Conservation (phyloP, 768 basidiomycete species). For the Leccinum imitatum region DNA sequence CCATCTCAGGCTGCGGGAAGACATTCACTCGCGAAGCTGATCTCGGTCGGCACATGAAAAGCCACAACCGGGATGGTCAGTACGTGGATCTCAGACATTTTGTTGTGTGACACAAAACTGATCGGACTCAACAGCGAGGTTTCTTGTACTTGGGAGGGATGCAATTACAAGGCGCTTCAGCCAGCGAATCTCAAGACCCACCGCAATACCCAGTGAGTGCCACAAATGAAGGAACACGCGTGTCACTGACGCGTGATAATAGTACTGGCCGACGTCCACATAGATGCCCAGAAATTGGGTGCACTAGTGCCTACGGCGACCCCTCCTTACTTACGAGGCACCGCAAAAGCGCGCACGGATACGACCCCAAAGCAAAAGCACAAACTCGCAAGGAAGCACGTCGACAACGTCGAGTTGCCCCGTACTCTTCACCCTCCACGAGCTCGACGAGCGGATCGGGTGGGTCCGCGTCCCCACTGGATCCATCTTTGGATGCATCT, state of each 20-base stretch:
- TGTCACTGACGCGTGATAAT: not conserved
- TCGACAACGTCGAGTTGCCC: too few species aligned
- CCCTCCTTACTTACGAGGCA: slow-evolving; percentile 26
- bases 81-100: slow-evolving; percentile 12
- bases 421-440: too few species aligned
- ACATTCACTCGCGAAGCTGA: slow-evolving; percentile 25
- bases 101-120: not conserved
- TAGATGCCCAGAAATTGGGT: slow-evolving; percentile 15
- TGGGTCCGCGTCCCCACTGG: too few species aligned
- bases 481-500: not conserved
- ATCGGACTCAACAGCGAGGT: slow-evolving; percentile 20
- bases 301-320: slow-evolving; percentile 4
- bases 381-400: not conserved
- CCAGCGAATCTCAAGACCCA: slow-evolving; percentile 28
- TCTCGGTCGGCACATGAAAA: slow-evolving; percentile 15
- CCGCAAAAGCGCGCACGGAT: slow-evolving; percentile 16
- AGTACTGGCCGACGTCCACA: slow-evolving; percentile 15
- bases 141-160: slow-evolving; percentile 20
- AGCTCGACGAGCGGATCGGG: too few species aligned
- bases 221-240: not conserved
- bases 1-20: slow-evolving; percentile 8
- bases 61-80: slow-evolving; percentile 23
- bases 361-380: slow-evolving; percentile 13
- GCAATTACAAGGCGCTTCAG: slow-evolving; percentile 26
- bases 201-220: slow-evolving; percentile 29